These are phyloP conservation scores for Fusarium luffae DNA, from an alignment of 2,329 filamentous ascomycete species.

Conservation along the genomic window DNA sequence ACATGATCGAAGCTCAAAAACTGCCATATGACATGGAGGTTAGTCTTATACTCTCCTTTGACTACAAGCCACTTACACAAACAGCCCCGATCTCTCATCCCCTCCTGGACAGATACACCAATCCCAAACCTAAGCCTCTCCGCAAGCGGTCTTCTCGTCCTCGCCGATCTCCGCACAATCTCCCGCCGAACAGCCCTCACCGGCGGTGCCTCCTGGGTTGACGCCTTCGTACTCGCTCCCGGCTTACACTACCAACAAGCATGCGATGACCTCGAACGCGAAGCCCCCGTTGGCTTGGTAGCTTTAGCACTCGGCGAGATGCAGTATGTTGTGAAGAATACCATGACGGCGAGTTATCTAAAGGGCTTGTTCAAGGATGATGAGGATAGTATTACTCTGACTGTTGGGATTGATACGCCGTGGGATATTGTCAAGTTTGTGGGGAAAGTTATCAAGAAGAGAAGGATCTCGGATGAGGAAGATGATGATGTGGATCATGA, in stretches of 20 bases:
- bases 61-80: conserved; percentile 8
- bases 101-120: conserved; percentile 58
- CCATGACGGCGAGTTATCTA: conserved; percentile 63
- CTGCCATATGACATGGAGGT: conserved; percentile 20
- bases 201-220: conserved; percentile 67
- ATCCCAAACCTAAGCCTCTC: conserved; percentile 60
- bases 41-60: not conserved
- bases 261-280: conserved; percentile 61
- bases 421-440: conserved; percentile 40
- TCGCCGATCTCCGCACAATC: conserved; percentile 68
- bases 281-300: conserved; percentile 50
- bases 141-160: conserved; percentile 65
- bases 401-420: conserved; percentile 42
- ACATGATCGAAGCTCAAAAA: not conserved
- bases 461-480: conserved; percentile 16
- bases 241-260: conserved; percentile 71
- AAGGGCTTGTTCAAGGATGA: conserved; percentile 44
- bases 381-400: conserved; percentile 43
- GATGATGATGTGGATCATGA: conserved; percentile 37
- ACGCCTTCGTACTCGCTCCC: conserved; percentile 67
- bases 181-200: conserved; percentile 66
- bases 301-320: conserved; percentile 36
- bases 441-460: conserved; percentile 7
- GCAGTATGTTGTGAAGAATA: conserved; percentile 57
- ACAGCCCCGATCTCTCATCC: conserved; percentile 48